Evolutionary conservation across 352 stramenopile genomes (phyloP), one percentile per base, ranked within the genome.

Genomic region (Lagenidium giganteum): DNA sequence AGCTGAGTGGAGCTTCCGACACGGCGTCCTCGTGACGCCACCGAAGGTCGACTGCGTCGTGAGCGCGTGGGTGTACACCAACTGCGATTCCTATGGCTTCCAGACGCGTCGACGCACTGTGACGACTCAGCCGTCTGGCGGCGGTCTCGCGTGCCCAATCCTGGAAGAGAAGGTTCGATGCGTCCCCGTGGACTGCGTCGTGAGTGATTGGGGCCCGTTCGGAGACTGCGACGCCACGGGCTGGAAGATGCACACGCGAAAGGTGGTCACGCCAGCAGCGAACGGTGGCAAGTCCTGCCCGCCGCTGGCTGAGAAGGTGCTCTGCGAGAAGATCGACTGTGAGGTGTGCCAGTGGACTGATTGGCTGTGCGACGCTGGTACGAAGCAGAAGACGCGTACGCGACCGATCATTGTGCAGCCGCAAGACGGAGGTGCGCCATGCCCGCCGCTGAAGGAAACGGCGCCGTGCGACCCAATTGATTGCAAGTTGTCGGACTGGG

Each of bases 401-500:
- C 64, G 75, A 16, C 67, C 31, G 3, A 36, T 87, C 35, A 70
- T 67, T 25, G 62, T 73, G 35, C 49, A 76, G 16, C 70, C 69
- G 0, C 13, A 61, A 12, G 67, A 79, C 36, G 60, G 64, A 6
- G 74, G 74, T 0, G 70, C 69, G 5, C 61, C 43, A 8, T 87
- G 74, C 21, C 64, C 71, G 1, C 38, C 42, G 0, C 47, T 82
- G 2, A 57, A 56, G 7, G 69, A 87, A 23, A 26, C 26, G 1
- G 51, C 67, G 13, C 49, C 56, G 4, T 83, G 75, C 40, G 70
- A 85, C 31, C 44, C 62, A 2, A 45, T 78, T 8, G 42, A 75
- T 26, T 88, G 76, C 20, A 54, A 63, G 12, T 54, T 77, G 2
- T 80, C 54, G 14, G 63, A 71, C n/a, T 88, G 72, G 72, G 73